Base-by-base conservation (phyloP, 148 eudicot genomes). In the Spergularia bocconei region DNA sequence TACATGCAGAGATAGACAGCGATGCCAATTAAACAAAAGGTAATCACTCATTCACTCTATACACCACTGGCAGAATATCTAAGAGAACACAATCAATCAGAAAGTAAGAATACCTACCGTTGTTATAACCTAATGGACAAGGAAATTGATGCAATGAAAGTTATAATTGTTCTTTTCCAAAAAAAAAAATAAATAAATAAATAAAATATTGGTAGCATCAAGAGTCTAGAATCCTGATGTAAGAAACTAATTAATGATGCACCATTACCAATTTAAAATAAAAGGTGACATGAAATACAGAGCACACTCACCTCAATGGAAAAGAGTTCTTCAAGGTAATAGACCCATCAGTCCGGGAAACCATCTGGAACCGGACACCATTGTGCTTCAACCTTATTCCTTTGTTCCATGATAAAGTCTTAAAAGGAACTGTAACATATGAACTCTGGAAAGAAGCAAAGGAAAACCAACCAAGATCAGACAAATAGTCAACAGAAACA, bases 351-450 rank as follows among this genome's bases (percentile, higher is more conserved):
- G 67, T 75, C 51, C 74, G 80, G 71, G 82, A 78, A 84, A 81
- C 77, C 76, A 58, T 69, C 44, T 68, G 87, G 71, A 82, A 61
- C 48, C 75, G 65, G 19, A 77, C 61, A 36, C 80, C 75, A 75
- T 74, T 80, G 60, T 70, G 81, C 78, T 76, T 83, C 51, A 81
- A 52, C 74, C 79, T 74, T 79, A 70, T 78, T 76, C 78, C 82
- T 69, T 82, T 89, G 83, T 73, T 83, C 85, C 81, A 77, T 61
- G 81, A 63, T 77, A 85, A 76, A 63, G 72, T 78, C 77, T 82
- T 82, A 50, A 79, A 75, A 66, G 87, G 80, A 63, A 81, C 62
- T 59, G 73, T 77, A 73, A 78, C 82, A 82, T 61, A 74, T 75
- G 85, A 83, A 83, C 86, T 87, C 93, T 89, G 81, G 77, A 72